Base-by-base conservation (phyloP, 2,329 filamentous ascomycete genomes). In the Ophiosphaerella korrae region DNA sequence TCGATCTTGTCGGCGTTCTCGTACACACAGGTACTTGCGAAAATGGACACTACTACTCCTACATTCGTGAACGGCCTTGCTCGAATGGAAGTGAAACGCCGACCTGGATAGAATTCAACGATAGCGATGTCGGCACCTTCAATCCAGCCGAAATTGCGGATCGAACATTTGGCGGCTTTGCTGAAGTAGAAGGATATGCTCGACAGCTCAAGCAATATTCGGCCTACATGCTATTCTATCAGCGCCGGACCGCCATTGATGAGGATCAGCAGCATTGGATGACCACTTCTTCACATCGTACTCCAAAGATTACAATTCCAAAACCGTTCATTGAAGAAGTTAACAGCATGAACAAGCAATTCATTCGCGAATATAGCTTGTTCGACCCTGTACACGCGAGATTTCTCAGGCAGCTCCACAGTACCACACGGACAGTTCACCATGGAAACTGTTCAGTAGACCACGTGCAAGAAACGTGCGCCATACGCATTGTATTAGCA, bases 191-290 rank as follows among this genome's bases (percentile, higher is more conserved):
- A 3, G 50, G 56, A 9, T 68, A 65, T 34, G 64, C 55, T 21
- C 60, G 64, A 6, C 58, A 62, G 31, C 62, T 60, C 44, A 74
- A 74, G 48, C 59, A 64, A 35, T 73, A 64, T 47, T 97, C 91
- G 70, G 94, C 93, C 11, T 99, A 99, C 73, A 97, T 99, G 90
- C 82, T 99, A 7, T 97, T 99, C 73, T 99, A 99, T 71, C 89
- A 97, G 71, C 86, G 94, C 42, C 84, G 86, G 3, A 87, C 87
- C 0, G 84, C 84, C 4, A 79, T 92, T 48, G 77, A 79, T 7
- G 53, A 66, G 9, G 69, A 73, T 29, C 61, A 67, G 32, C 41
- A 46, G 5, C 53, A 63, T 36, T 70, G 67, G 58, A 63, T 24
- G 65, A 85, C 41, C 75, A 80, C 64, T 24, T 50, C 65, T 8